Evolutionary conservation across 192 early-diverging fungal species (phyloP).

Genomic region (Lobosporangium transversale): DNA sequence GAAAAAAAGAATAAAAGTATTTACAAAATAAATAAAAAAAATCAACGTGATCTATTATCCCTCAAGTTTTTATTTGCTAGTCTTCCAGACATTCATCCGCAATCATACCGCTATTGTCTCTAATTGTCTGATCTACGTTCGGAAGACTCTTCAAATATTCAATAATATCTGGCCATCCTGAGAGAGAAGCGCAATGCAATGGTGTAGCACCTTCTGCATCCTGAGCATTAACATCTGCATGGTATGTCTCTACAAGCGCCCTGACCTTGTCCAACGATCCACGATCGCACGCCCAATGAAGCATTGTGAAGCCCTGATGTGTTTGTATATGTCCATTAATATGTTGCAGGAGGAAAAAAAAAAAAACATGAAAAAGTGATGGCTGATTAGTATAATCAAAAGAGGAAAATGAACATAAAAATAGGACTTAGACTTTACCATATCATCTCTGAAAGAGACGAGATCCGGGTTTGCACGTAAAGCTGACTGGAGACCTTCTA

Average conservation of each 20-base stretch:
- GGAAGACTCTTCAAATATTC: constrained; percentile 28
- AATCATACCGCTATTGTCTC: constrained; percentile 29
- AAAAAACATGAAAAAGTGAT: neutral
- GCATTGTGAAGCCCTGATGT: constrained; percentile 58
- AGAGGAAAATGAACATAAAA: neutral
- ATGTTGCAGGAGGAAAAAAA: neutral
- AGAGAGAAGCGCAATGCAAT: constrained; percentile 34
- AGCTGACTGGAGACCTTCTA: constrained; percentile 11
- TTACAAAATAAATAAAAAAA: too few species aligned
- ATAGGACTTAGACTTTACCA: constrained; percentile 6
- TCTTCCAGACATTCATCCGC: constrained; percentile 33
- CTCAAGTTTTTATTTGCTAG: constrained; percentile 9
- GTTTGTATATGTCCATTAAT: too few species aligned
- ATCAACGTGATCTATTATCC: too few species aligned
- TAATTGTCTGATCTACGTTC: constrained; percentile 20
- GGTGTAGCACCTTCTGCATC: constrained; percentile 43
- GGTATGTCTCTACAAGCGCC: constrained; percentile 45
- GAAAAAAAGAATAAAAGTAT: too few species aligned
- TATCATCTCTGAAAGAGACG: constrained; percentile 29
- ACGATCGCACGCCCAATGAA: constrained; percentile 65
- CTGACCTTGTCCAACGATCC: constrained; percentile 58
- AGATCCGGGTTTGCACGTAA: constrained; percentile 15
- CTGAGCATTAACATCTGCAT: constrained; percentile 50
- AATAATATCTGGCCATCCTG: constrained; percentile 35
- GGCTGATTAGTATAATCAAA: neutral